Conservation (phyloP, 495 filamentous ascomycete species). For the Aspergillus cristatus region DNA sequence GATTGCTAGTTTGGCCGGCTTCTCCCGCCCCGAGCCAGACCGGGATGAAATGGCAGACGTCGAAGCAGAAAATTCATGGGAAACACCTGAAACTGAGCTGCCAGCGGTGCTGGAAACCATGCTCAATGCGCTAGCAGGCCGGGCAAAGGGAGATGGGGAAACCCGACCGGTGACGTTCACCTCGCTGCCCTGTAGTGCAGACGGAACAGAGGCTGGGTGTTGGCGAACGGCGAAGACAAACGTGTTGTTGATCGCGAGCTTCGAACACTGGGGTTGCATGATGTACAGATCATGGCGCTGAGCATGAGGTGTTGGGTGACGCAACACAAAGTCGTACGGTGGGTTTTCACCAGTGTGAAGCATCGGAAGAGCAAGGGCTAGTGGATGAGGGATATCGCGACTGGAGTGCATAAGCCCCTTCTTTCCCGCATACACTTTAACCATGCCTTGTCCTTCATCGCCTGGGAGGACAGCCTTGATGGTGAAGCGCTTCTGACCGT, state of each 20-base stretch:
- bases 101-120: slow-evolving; percentile 49
- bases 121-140: slow-evolving; percentile 73
- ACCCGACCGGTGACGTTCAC: slow-evolving; percentile 29
- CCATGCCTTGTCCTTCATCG: slow-evolving; percentile 77
- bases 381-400: slow-evolving; percentile 84
- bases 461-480: slow-evolving; percentile 86
- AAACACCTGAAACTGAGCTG: slow-evolving; percentile 30
- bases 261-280: slow-evolving; percentile 83
- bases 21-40: slow-evolving; percentile 47
- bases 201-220: slow-evolving; percentile 59
- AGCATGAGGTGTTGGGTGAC: slow-evolving; percentile 94
- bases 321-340: slow-evolving; percentile 81
- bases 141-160: slow-evolving; percentile 61
- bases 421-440: slow-evolving; percentile 92
- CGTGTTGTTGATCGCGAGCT: slow-evolving; percentile 85
- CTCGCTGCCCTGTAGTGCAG: slow-evolving; percentile 43
- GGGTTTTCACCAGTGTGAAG: slow-evolving; percentile 87
- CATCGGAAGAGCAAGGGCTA: slow-evolving; percentile 87
- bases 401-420: slow-evolving; percentile 92
- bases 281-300: slow-evolving; percentile 96
- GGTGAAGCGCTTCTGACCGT: slow-evolving; percentile 78
- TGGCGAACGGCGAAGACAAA: slow-evolving; percentile 96
- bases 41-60: slow-evolving; percentile 47
- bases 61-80: slow-evolving; percentile 37
- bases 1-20: slow-evolving; percentile 92